A percentile compares a stretch with the other conserved stretches of the same genome.
Conservation (phyloP, 2,329 filamentous ascomycete species). For the Bipolaris zeicola region DNA sequence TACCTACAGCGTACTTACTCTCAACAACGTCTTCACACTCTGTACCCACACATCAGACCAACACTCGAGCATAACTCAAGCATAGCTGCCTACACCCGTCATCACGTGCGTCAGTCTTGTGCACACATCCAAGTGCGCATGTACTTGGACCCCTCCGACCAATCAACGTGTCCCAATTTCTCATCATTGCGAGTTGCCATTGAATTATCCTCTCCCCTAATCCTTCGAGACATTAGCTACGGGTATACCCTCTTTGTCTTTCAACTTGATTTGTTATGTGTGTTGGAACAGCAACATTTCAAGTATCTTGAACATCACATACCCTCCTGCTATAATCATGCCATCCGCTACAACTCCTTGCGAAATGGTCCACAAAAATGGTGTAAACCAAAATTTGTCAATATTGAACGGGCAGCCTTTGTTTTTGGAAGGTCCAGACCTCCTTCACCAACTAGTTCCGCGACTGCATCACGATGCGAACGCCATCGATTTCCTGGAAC, state of each 20-base stretch:
- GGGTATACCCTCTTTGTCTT: not conserved
- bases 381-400: conserved; percentile 25
- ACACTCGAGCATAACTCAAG: conserved; percentile 5
- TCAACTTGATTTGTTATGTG: not conserved
- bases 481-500: conserved; percentile 69
- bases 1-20: conserved; percentile 3
- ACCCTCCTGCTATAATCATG: not conserved
- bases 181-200: conserved; percentile 34
- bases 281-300: not conserved
- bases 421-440: conserved; percentile 58
- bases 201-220: conserved; percentile 4
- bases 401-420: conserved; percentile 63
- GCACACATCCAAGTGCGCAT: conserved; percentile 23
- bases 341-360: not conserved
- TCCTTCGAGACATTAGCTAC: conserved; percentile 1
- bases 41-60: conserved; percentile 9
- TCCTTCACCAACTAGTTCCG: conserved; percentile 69
- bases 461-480: conserved; percentile 39
- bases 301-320: not conserved
- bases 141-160: conserved; percentile 22
- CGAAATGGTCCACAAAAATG: conserved; percentile 34
- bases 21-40: conserved; percentile 9
- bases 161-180: conserved; percentile 44
- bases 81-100: conserved; percentile 13
- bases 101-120: conserved; percentile 33